Evolutionary conservation across 1,139 yeast genomes (phyloP).

Genomic region (Debaryomyces singareniensis): DNA sequence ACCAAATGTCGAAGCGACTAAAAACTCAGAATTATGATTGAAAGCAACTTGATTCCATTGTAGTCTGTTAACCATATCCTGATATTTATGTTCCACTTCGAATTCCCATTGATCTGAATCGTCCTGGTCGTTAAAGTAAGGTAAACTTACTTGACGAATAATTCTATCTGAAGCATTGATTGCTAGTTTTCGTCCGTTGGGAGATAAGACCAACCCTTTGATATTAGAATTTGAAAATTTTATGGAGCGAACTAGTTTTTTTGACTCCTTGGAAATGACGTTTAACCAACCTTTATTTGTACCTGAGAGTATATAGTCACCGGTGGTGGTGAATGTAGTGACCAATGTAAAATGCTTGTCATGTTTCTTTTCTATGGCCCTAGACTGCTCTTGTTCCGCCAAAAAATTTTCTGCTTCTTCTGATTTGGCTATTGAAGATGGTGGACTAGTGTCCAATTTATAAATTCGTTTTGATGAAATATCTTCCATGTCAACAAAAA

Average conservation of each 20-base stretch:
- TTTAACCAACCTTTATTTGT: constrained; percentile 77
- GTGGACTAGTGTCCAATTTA: constrained; percentile 22
- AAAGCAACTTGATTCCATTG: constrained; percentile 86
- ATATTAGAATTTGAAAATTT: constrained; percentile 66
- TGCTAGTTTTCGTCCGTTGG: constrained; percentile 64
- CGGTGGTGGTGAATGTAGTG: constrained; percentile 34
- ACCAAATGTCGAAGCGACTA: constrained; percentile 85
- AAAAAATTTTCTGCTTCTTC: background rate
- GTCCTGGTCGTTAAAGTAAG: constrained; percentile 34
- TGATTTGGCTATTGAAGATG: constrained; percentile 11
- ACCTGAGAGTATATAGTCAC: constrained; percentile 58
- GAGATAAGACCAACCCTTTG: constrained; percentile 60
- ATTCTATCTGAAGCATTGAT: constrained; percentile 80
- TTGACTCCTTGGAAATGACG: constrained; percentile 29
- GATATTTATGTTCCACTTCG: constrained; percentile 76
- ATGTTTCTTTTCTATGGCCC: constrained; percentile 8
- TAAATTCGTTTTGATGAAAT: constrained; percentile 21
- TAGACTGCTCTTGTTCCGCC: constrained; percentile 6
- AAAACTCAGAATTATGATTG: constrained; percentile 74
- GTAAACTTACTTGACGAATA: constrained; percentile 61
- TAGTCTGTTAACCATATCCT: constrained; percentile 80
- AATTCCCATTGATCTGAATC: constrained; percentile 44
- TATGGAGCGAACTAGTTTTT: constrained; percentile 38
- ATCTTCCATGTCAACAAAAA: constrained; percentile 44
- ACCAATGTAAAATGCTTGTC: constrained; percentile 26